These are phyloP conservation scores for Sicyos edulis DNA, from an alignment of 306 rosid genomes.

Conservation along the genomic window DNA sequence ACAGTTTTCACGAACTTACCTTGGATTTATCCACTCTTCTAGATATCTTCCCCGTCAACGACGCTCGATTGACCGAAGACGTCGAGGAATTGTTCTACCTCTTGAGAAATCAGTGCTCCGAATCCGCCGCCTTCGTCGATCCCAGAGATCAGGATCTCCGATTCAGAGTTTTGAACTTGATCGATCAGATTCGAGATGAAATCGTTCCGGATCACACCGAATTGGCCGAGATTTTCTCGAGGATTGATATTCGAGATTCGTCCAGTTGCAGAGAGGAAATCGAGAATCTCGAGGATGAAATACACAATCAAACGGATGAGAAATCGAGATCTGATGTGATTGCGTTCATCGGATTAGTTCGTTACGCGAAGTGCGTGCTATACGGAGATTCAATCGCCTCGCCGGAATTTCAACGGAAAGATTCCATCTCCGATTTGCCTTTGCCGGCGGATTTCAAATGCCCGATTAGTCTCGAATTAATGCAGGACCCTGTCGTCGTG, in stretches of 20 bases:
- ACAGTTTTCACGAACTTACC: constrained; percentile 53
- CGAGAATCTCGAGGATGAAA: constrained; percentile 60
- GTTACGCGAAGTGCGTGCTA: constrained; percentile 75
- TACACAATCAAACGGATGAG: constrained; percentile 56
- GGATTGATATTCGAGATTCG: constrained; percentile 48
- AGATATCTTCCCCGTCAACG: constrained; percentile 59
- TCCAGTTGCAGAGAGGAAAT: constrained; percentile 69
- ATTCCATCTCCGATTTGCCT: constrained; percentile 33
- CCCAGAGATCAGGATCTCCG: constrained; percentile 40
- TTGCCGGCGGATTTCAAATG: constrained; percentile 69
- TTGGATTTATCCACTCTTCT: constrained; percentile 61
- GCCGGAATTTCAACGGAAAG: constrained; percentile 21
- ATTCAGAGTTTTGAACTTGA: constrained; percentile 37
- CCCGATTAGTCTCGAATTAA: constrained; percentile 71
- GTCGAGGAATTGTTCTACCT: constrained; percentile 52
- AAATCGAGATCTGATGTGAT: constrained; percentile 50
- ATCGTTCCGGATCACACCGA: constrained; percentile 48
- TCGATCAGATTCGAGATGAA: constrained; percentile 58
- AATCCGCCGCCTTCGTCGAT: constrained; percentile 28
- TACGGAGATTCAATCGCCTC: constrained; percentile 52
- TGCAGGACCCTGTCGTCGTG: constrained; percentile 83
- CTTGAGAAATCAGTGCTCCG: constrained; percentile 50
- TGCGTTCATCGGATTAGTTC: constrained; percentile 70
- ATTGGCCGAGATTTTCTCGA: constrained; percentile 40
- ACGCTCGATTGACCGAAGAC: constrained; percentile 52